Evolutionary conservation across 148 eudicot species (phyloP).

Genomic region (Nyssa sinensis): DNA sequence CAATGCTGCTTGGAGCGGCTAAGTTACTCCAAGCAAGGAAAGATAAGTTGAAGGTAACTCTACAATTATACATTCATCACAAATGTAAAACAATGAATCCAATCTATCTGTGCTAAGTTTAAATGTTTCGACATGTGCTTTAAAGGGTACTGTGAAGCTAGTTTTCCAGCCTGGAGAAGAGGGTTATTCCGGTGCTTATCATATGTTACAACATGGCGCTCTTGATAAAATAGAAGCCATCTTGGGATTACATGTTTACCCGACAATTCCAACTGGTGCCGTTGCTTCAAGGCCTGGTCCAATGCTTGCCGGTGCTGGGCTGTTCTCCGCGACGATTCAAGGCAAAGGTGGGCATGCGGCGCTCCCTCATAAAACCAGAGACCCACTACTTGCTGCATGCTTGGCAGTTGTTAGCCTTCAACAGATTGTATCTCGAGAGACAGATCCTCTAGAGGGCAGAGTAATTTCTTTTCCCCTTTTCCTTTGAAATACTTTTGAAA

Average conservation of each 20-base stretch:
- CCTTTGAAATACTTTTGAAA: background rate
- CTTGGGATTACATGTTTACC: slow-evolving; percentile 52
- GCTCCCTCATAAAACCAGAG: slow-evolving; percentile 55
- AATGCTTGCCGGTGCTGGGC: slow-evolving; percentile 57
- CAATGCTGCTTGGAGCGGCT: slow-evolving; percentile 78
- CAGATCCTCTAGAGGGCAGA: slow-evolving; percentile 63
- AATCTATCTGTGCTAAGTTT: background rate
- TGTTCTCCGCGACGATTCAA: slow-evolving; percentile 45
- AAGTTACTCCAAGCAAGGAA: slow-evolving; percentile 50
- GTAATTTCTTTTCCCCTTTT: slow-evolving; percentile 24
- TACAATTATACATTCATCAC: background rate
- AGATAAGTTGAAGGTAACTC: slow-evolving; percentile 50
- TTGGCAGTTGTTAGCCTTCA: slow-evolving; percentile 53
- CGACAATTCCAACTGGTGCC: slow-evolving; percentile 43
- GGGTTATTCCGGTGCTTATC: slow-evolving; percentile 64
- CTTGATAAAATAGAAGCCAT: slow-evolving; percentile 54
- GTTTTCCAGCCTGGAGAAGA: slow-evolving; percentile 89
- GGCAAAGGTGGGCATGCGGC: slow-evolving; percentile 76
- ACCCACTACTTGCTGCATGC: slow-evolving; percentile 60
- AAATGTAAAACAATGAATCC: too few species aligned
- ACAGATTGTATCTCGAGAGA: slow-evolving; percentile 68
- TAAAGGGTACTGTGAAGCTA: slow-evolving; percentile 65
- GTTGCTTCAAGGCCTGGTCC: slow-evolving; percentile 56
- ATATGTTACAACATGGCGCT: slow-evolving; percentile 57
- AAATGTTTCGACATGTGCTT: background rate